These are phyloP conservation scores for Cercospora sesami DNA, from an alignment of 2,329 filamentous ascomycete species.

Conservation along the genomic window DNA sequence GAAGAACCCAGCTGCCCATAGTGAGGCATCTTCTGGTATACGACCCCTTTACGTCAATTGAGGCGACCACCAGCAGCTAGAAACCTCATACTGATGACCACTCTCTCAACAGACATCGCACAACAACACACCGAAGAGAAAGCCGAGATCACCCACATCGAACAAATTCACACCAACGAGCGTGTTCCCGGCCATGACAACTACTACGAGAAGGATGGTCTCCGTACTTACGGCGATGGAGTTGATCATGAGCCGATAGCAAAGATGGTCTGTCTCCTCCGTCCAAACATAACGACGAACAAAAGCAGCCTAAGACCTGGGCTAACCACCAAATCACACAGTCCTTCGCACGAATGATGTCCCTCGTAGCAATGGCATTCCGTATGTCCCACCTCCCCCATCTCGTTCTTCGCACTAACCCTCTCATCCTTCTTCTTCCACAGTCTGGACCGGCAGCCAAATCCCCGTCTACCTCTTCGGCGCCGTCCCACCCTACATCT, in stretches of 20 bases:
- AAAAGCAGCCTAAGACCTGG: too few species aligned
- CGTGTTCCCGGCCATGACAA: conserved; percentile 31
- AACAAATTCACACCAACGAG: conserved; percentile 43
- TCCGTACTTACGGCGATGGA: conserved; percentile 51
- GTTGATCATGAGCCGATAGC: conserved; percentile 34
- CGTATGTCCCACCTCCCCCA: neutral
- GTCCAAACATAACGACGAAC: neutral
- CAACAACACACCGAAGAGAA: conserved; percentile 4
- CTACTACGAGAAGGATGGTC: conserved; percentile 46
- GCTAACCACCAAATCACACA: too few species aligned
- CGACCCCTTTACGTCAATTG: too few species aligned
- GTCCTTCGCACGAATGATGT: conserved; percentile 1
- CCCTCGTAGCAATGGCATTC: conserved; percentile 1
- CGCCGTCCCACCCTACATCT: conserved; percentile 31
- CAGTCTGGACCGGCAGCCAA: conserved; percentile 60
- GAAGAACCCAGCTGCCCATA: neutral
- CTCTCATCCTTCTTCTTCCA: neutral
- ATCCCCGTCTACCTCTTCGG: conserved; percentile 56
- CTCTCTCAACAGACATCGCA: neutral
- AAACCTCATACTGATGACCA: neutral
- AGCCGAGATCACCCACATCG: conserved; percentile 33
- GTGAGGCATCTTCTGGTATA: neutral
- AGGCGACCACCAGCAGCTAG: too few species aligned
- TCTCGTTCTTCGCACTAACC: too few species aligned
- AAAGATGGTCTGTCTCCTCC: neutral